Conservation (phyloP, 2,329 filamentous ascomycete species). For the Acrocalymma vagum region DNA sequence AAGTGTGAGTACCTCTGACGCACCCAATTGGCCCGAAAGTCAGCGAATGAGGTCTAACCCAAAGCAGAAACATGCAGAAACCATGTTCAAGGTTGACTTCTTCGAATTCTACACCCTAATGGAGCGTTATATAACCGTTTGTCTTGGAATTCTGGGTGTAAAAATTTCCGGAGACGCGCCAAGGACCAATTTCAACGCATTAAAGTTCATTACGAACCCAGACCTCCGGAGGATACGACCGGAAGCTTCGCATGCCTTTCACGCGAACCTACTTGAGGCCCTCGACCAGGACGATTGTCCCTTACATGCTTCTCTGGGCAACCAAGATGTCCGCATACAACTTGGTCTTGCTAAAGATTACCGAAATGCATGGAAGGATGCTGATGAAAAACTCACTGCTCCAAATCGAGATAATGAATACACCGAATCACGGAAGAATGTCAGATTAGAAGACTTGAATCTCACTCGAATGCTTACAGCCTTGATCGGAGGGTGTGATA, state of each 20-base stretch:
- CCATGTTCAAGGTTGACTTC: constrained; percentile 80
- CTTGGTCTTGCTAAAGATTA: constrained; percentile 73
- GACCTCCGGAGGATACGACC: constrained; percentile 28
- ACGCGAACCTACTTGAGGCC: constrained; percentile 73
- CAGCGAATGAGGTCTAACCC: constrained; percentile 24
- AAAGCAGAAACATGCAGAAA: constrained; percentile 44
- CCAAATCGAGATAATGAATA: constrained; percentile 25
- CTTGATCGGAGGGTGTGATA: constrained; percentile 68
- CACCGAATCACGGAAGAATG: constrained; percentile 30
- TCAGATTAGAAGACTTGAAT: constrained; percentile 67
- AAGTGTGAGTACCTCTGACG: constrained; percentile 23
- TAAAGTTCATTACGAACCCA: constrained; percentile 44
- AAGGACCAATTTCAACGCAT: constrained; percentile 32
- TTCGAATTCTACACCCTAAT: constrained; percentile 79
- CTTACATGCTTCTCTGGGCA: constrained; percentile 64
- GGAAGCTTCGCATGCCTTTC: constrained; percentile 63
- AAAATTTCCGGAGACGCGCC: constrained; percentile 48
- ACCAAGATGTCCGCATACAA: constrained; percentile 63
- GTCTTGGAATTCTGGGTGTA: constrained; percentile 71
- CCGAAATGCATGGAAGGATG: constrained; percentile 77
- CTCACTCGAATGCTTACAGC: constrained; percentile 66
- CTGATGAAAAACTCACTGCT: constrained; percentile 54
- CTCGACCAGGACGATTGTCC: constrained; percentile 67
- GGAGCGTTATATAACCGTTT: constrained; percentile 73
- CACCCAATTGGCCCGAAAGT: constrained; percentile 4